A percentile compares a stretch with the other conserved stretches of the same genome.
These are phyloP conservation scores for Inga laurina DNA, from an alignment of 306 rosid genomes.

Conservation along the genomic window DNA sequence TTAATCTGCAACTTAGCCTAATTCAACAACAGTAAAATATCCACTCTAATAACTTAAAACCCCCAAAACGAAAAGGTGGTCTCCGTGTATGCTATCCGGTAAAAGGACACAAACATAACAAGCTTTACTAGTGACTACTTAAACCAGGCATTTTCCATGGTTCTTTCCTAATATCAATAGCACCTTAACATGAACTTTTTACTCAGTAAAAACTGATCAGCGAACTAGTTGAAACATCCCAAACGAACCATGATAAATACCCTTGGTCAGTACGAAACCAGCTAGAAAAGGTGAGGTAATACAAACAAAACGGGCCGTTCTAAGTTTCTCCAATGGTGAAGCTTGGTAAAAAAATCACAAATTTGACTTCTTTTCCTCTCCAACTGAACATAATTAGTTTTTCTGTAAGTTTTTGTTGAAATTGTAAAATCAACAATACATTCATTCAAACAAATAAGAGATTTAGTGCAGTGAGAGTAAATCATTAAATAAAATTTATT, in stretches of 20 bases:
- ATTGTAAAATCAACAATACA: too few relatives aligned
- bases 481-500: too few relatives aligned
- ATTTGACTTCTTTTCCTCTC: background rate
- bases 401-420: too few relatives aligned
- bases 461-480: too few relatives aligned
- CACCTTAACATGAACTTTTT: constrained; percentile 1
- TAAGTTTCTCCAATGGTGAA: background rate
- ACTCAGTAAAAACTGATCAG: background rate
- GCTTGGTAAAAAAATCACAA: background rate
- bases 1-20: background rate
- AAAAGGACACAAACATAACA: background rate
- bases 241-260: background rate
- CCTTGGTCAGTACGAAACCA: constrained; percentile 7
- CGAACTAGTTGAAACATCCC: background rate
- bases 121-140: background rate
- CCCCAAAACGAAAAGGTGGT: background rate
- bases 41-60: background rate
- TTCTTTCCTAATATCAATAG: background rate
- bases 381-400: too few relatives aligned
- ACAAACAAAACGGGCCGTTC: background rate
- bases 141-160: background rate
- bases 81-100: background rate
- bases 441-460: too few relatives aligned
- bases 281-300: background rate
- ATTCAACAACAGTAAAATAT: constrained; percentile 3